phyloP scores from a whole-genome alignment of 345 rosid genomes.

The Pistacia integerrima region DNA sequence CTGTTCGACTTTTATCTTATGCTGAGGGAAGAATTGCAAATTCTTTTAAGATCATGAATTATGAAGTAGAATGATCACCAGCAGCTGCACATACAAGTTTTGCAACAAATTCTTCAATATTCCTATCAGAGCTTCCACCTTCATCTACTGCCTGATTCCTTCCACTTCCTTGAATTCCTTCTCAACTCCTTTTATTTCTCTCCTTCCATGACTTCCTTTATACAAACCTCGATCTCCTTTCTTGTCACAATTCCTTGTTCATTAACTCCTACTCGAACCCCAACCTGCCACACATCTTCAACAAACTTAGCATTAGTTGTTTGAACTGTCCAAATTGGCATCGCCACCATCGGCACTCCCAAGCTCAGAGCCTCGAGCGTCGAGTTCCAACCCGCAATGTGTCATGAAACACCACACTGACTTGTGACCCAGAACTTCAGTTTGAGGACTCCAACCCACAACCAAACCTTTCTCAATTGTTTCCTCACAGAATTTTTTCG shows the following conservation, averaged over 20 bases:
- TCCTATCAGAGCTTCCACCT: conserved; percentile 58
- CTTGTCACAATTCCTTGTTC: conserved; percentile 25
- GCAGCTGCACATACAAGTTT: neutral
- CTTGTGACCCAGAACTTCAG: conserved; percentile 46
- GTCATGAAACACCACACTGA: conserved; percentile 10
- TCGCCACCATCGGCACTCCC: conserved; percentile 64
- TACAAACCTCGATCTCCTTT: conserved; percentile 19
- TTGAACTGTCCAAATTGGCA: conserved; percentile 64
- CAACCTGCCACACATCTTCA: conserved; percentile 29
- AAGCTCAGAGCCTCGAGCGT: conserved; percentile 51
- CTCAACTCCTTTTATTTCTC: conserved; percentile 12
- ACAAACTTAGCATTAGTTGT: conserved; percentile 39
- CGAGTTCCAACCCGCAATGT: conserved; percentile 44
- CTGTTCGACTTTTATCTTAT: neutral
- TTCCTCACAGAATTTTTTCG: conserved; percentile 31
- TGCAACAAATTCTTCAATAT: conserved; percentile 43
- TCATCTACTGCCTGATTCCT: conserved; percentile 29
- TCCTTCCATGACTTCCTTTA: conserved; percentile 19
- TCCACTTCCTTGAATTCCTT: conserved; percentile 22
- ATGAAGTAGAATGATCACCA: too few species aligned
- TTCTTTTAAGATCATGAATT: too few species aligned
- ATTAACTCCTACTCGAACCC: conserved; percentile 22
- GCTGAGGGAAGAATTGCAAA: too few species aligned
- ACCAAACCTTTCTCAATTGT: conserved; percentile 39
- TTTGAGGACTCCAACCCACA: conserved; percentile 53